phyloP scores from a whole-genome alignment of 495 filamentous ascomycete genomes.

The Annulohypoxylon maeteangense region DNA sequence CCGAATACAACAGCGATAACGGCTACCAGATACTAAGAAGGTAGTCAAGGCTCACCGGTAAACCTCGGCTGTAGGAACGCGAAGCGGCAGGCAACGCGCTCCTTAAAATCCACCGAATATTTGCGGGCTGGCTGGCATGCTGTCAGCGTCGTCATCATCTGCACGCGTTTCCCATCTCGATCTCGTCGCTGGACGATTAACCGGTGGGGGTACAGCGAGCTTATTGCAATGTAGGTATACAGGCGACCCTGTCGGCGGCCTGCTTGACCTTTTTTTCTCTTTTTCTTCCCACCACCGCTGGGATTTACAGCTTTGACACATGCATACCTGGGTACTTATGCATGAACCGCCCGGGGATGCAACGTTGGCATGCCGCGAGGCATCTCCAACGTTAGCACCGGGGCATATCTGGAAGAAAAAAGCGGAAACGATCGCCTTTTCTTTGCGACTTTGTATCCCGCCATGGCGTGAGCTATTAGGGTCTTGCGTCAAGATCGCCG shows the following conservation, averaged over 20 bases:
- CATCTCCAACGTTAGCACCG: slow-evolving; percentile 30
- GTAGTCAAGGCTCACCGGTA: slow-evolving; percentile 5
- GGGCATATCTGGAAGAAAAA: slow-evolving; percentile 19
- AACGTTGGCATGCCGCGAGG: slow-evolving; percentile 39
- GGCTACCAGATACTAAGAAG: neutral
- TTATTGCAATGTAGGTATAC: slow-evolving; percentile 14
- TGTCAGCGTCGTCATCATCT: slow-evolving; percentile 29
- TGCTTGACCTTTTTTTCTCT: slow-evolving; percentile 25
- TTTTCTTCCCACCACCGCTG: slow-evolving; percentile 3
- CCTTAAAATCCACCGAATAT: slow-evolving; percentile 3
- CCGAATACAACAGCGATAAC: slow-evolving; percentile 10
- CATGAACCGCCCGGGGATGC: slow-evolving; percentile 41
- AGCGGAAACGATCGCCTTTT: slow-evolving; percentile 39
- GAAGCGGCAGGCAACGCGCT: neutral
- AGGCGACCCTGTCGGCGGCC: slow-evolving; percentile 15
- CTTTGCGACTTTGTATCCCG: slow-evolving; percentile 18
- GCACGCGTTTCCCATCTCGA: slow-evolving; percentile 23
- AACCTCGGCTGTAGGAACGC: slow-evolving; percentile 20
- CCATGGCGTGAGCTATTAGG: slow-evolving; percentile 20
- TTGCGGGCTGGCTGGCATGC: neutral
- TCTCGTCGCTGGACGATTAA: slow-evolving; percentile 26
- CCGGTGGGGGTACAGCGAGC: slow-evolving; percentile 40
- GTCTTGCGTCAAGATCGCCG: slow-evolving; percentile 30
- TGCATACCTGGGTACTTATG: slow-evolving; percentile 37
- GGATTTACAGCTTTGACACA: slow-evolving; percentile 38